Evolutionary conservation across 352 stramenopile genomes (phyloP).

Genomic region (Globisporangium parvum): DNA sequence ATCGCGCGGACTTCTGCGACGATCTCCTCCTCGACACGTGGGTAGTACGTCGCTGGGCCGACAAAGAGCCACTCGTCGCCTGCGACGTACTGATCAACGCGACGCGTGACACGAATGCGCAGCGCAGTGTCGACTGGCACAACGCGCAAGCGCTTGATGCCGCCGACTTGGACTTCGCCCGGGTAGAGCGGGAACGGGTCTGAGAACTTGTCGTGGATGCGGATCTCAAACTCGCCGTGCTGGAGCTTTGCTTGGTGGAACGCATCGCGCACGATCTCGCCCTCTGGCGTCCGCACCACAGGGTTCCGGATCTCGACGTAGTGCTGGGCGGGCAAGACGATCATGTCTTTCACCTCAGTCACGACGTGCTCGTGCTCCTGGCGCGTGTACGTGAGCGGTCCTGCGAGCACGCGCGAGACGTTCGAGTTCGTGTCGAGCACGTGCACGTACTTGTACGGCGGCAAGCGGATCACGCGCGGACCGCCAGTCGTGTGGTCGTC

Average conservation of each 20-base stretch:
- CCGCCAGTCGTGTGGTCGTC: slow-evolving; percentile 25
- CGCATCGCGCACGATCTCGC: slow-evolving; percentile 48
- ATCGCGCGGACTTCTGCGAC: slow-evolving; percentile 43
- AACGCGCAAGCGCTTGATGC: slow-evolving; percentile 48
- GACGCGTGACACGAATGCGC: slow-evolving; percentile 53
- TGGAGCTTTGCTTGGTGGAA: slow-evolving; percentile 75
- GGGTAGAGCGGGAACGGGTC: slow-evolving; percentile 78
- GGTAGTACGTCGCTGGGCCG: slow-evolving; percentile 67
- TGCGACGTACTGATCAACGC: slow-evolving; percentile 45
- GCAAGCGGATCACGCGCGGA: slow-evolving; percentile 64
- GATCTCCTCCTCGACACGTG: slow-evolving; percentile 68
- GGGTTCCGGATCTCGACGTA: slow-evolving; percentile 76
- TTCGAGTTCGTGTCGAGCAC: slow-evolving; percentile 85
- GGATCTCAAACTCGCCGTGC: slow-evolving; percentile 74
- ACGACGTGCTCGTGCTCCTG: slow-evolving; percentile 78
- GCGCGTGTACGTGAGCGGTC: slow-evolving; percentile 72
- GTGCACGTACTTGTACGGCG: slow-evolving; percentile 81
- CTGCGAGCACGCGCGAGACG: slow-evolving; percentile 69
- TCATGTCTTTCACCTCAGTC: slow-evolving; percentile 58
- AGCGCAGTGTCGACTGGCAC: slow-evolving; percentile 59
- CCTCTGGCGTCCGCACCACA: slow-evolving; percentile 40
- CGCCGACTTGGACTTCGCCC: slow-evolving; percentile 52
- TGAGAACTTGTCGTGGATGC: slow-evolving; percentile 63
- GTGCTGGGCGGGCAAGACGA: slow-evolving; percentile 67
- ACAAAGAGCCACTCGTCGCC: slow-evolving; percentile 78